Conservation (phyloP, 768 basidiomycete species). For the Kwoniella pini region DNA sequence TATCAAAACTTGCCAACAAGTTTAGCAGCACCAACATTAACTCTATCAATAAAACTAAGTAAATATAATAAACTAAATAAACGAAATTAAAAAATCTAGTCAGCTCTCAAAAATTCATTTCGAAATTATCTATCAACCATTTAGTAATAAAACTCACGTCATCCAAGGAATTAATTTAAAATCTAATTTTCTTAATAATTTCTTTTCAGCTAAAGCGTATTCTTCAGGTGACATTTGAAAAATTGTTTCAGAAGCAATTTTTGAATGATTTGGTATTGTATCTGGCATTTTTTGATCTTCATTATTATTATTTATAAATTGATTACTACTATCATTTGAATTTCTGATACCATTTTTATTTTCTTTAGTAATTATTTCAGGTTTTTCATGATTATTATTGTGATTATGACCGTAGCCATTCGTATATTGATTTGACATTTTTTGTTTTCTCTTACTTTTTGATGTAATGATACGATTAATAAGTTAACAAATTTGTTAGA, state of each 20-base stretch:
- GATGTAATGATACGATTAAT: no score
- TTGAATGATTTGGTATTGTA: constrained; percentile 28
- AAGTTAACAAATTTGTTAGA: no score
- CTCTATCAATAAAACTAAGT: constrained; percentile 48
- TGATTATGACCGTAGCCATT: neutral
- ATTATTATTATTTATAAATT: constrained; percentile 2
- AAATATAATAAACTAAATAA: constrained; percentile 16
- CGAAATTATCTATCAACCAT: no score
- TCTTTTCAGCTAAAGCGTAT: constrained; percentile 41
- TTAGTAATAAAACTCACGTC: no score
- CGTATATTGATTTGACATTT: neutral
- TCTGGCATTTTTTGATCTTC: constrained; percentile 20
- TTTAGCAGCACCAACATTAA: constrained; percentile 50
- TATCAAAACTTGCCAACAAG: constrained; percentile 34
- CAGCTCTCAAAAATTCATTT: no score
- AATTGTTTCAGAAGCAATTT: constrained; percentile 28
- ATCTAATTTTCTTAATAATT: constrained; percentile 48
- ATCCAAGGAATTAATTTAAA: constrained; percentile 53
- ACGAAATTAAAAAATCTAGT: neutral
- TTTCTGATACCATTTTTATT: no score
- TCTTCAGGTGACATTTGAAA: constrained; percentile 44
- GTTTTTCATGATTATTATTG: neutral
- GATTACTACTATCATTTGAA: no score
- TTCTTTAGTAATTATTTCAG: neutral
- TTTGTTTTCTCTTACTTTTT: no score